phyloP scores from a whole-genome alignment of 176 grass and related monocot species.

The Aechmea fasciata region DNA sequence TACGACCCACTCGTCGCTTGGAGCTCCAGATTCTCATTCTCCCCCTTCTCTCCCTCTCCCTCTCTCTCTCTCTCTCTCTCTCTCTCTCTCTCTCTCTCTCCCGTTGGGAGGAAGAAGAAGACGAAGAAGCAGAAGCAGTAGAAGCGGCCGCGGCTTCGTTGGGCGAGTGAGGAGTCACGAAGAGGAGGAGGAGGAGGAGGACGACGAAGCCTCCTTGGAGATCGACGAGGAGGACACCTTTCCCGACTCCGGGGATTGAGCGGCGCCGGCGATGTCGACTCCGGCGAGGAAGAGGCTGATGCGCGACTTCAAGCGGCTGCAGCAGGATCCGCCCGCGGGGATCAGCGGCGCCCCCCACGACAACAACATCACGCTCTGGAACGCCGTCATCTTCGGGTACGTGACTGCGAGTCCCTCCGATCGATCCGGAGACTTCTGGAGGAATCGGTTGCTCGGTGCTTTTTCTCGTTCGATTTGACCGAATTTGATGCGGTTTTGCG shows the following conservation, averaged over 20 bases:
- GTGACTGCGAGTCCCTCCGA: not conserved
- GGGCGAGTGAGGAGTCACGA: not conserved
- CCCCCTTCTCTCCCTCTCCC: not conserved
- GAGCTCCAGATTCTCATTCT: not conserved
- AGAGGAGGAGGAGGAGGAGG: not conserved
- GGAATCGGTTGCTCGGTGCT: not conserved
- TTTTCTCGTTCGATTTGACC: not conserved
- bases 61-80: not conserved
- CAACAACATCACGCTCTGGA: conserved; percentile 99
- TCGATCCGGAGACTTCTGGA: not conserved
- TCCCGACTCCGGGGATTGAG: not conserved
- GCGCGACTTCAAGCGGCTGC: conserved; percentile 96
- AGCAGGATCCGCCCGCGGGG: conserved; percentile 91
- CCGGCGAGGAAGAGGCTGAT: conserved; percentile 97
- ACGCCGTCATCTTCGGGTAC: conserved; percentile 96
- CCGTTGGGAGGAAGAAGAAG: not conserved
- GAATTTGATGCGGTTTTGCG: conserved; percentile 9
- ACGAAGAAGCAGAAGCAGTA: not conserved
- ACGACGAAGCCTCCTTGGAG: too few relatives aligned
- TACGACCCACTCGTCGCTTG: not conserved
- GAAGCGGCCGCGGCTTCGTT: too few relatives aligned
- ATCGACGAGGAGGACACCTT: not conserved
- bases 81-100: not conserved
- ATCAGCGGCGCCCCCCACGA: conserved; percentile 92
- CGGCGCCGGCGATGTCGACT: conserved; percentile 62